Conservation (phyloP, 345 rosid genomes). For the Litchi chinensis region DNA sequence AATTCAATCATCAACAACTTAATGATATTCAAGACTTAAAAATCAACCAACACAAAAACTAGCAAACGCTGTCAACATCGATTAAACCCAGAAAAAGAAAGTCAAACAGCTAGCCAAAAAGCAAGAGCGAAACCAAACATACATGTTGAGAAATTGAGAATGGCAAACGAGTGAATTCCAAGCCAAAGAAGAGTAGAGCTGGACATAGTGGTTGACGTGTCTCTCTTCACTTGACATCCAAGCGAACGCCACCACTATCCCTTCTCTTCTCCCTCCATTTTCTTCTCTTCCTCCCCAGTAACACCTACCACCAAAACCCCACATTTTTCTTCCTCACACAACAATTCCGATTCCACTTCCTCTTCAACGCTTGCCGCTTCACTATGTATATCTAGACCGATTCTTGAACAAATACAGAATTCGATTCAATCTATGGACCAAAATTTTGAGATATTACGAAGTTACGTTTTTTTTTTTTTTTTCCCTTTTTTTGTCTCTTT, state of each 20-base stretch:
- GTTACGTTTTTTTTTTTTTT: background rate
- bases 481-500: background rate
- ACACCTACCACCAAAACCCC: slow-evolving; percentile 81
- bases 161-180: slow-evolving; percentile 88
- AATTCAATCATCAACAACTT: too few relatives aligned
- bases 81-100: background rate
- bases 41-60: too few relatives aligned
- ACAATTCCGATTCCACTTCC: slow-evolving; percentile 18
- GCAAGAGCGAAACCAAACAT: background rate
- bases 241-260: slow-evolving; percentile 73
- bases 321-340: slow-evolving; percentile 41
- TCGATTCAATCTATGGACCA: slow-evolving; percentile 23
- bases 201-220: slow-evolving; percentile 61
- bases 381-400: background rate
- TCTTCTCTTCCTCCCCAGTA: slow-evolving; percentile 75
- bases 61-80: background rate
- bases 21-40: too few relatives aligned
- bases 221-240: slow-evolving; percentile 89
- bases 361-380: background rate
- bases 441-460: background rate
- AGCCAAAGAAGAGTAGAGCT: slow-evolving; percentile 68
- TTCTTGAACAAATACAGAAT: background rate
- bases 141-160: slow-evolving; percentile 84
- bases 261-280: slow-evolving; percentile 46
- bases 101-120: background rate